Base-by-base conservation (phyloP, 2,329 filamentous ascomycete genomes). In the Fusarium pseudonygamai region DNA sequence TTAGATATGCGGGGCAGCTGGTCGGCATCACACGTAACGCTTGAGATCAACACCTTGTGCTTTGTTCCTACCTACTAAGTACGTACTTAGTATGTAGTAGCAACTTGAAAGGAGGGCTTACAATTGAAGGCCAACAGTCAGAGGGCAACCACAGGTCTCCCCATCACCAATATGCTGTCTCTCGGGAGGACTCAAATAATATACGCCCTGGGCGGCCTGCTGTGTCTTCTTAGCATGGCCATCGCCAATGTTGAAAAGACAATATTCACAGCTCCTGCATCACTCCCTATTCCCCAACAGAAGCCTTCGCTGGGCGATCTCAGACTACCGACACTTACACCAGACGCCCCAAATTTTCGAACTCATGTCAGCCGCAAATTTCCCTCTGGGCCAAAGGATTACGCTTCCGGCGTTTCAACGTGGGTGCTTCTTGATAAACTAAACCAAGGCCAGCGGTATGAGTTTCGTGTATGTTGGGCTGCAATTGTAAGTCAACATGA, bases 401-500 rank as follows among this genome's bases (percentile, higher is more conserved):
- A 82, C 36, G 87, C 86, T 15, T 80, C 85, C 18, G 94, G 93
- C 13, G 83, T 85, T 16, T 86, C 91, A 58, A 92, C 93, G 34
- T 98, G 96, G 96, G 89, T 95, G 75, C 84, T 96, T 13, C 88
- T 99, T 11, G 88, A 93, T 64, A 84, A 87, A 39, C 86, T 99
- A 61, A 86, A 83, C n/a, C 87, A 90, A 40, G 89, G 90, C 16
- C 92, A 92, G 78, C 89, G 95, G 74, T 98, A 98, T 86, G 96
- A 99, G 85, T 88, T 97, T 55, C 91, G 96, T 61, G 87, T 98
- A 67, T 98, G 96, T 84, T 99, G 96, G 95, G 88, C 94, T 68
- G 96, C 96, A 45, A 96, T 92, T 69, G 96, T 97, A 87, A 83
- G 93, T 87, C 37, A 47, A 39, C 28, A 16, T 45, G 39, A 32